Evolutionary conservation across 2,329 filamentous ascomycete genomes (phyloP).

Genomic region (Colletotrichum paranaense): DNA sequence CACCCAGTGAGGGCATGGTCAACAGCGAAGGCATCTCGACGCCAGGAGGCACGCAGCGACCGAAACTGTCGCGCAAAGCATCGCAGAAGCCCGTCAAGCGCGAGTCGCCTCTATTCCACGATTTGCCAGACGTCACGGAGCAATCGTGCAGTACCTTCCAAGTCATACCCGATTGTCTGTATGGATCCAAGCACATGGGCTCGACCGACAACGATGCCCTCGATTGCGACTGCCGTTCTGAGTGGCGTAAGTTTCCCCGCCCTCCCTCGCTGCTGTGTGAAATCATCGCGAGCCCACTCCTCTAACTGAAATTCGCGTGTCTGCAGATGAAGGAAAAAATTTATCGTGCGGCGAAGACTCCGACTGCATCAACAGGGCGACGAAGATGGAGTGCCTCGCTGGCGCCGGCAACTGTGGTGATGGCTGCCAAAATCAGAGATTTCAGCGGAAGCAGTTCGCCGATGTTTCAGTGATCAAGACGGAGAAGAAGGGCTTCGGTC

Average conservation of each 20-base stretch:
- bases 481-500: constrained; percentile 95
- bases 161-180: constrained; percentile 86
- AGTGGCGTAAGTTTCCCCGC: constrained; percentile 81
- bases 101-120: constrained; percentile 74
- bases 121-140: constrained; percentile 81
- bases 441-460: constrained; percentile 90
- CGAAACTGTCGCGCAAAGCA: constrained; percentile 59
- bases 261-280: constrained; percentile 28
- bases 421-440: constrained; percentile 93
- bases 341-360: constrained; percentile 94
- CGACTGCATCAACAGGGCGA: constrained; percentile 97
- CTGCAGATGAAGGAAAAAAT: constrained; percentile 73
- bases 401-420: constrained; percentile 85
- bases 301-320: constrained; percentile 25
- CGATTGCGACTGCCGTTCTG: constrained; percentile 94
- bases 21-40: constrained; percentile 60
- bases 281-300: constrained; percentile 31
- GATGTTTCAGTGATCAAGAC: constrained; percentile 96
- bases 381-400: constrained; percentile 93
- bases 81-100: constrained; percentile 59
- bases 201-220: constrained; percentile 89
- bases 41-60: constrained; percentile 64
- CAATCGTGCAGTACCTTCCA: constrained; percentile 83
- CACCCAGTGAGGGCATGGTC: constrained; percentile 58
- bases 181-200: constrained; percentile 91